Evolutionary conservation across 495 filamentous ascomycete genomes (phyloP).

Genomic region (Penicillium egyptiacum): DNA sequence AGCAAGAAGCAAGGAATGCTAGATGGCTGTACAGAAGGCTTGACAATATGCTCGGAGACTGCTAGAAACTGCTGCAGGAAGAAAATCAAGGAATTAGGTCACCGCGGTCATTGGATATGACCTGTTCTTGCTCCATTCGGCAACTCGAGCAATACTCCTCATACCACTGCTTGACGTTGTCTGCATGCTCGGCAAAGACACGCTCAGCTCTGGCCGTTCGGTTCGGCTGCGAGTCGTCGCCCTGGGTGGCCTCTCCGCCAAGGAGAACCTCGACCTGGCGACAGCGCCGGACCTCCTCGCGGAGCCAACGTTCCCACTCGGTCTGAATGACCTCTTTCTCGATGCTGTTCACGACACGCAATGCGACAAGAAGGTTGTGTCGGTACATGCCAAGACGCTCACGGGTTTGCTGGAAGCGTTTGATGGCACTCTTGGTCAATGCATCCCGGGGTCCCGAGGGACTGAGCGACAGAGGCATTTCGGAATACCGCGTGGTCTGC

Average conservation of each 20-base stretch:
- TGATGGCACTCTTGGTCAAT: constrained; percentile 58
- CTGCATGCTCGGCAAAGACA: constrained; percentile 43
- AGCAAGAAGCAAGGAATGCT: constrained; percentile 14
- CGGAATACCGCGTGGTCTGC: constrained; percentile 35
- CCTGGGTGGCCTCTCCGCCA: constrained; percentile 27
- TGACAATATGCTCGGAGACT: constrained; percentile 6
- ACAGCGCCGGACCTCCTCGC: constrained; percentile 68
- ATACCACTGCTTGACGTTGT: constrained; percentile 61
- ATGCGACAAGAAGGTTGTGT: constrained; percentile 88
- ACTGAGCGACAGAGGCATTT: constrained; percentile 33
- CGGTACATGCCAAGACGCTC: constrained; percentile 80
- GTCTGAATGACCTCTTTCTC: constrained; percentile 79
- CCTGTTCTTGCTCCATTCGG: constrained; percentile 53
- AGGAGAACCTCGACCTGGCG: constrained; percentile 58
- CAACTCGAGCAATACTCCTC: constrained; percentile 75
- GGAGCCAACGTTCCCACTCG: constrained; percentile 91
- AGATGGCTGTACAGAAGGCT: constrained; percentile 12
- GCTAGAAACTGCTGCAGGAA: constrained; percentile 7
- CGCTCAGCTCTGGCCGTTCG: constrained; percentile 25
- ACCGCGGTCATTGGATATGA: constrained; percentile 20
- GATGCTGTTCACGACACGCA: constrained; percentile 85
- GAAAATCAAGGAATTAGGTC: constrained; percentile 22
- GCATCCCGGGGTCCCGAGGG: constrained; percentile 37
- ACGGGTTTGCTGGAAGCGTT: constrained; percentile 70
- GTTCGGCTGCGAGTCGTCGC: constrained; percentile 29